A percentile compares a stretch with the other conserved stretches of the same genome.
Conservation (phyloP, 164 flowering plant species). For the Dillenia suffruticosa region DNA sequence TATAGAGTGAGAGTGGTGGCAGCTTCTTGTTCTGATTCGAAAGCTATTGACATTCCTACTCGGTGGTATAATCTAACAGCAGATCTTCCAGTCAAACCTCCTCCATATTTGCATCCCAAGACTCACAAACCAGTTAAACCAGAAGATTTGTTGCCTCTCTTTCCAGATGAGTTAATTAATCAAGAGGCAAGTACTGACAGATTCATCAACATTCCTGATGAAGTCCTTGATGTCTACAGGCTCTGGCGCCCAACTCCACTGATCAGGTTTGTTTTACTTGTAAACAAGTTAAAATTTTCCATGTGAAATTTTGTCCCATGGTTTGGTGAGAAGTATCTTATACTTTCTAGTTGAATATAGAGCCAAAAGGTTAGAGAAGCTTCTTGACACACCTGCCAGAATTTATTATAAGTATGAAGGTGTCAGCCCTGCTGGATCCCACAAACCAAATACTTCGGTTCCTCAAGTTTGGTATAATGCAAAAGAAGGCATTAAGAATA, state of each 20-base stretch:
- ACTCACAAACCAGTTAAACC: slow-evolving; percentile 63
- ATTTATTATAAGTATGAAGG: slow-evolving; percentile 98
- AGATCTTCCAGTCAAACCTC: slow-evolving; percentile 84
- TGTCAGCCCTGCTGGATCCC: slow-evolving; percentile 94
- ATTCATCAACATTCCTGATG: slow-evolving; percentile 82
- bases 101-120: slow-evolving; percentile 75
- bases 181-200: slow-evolving; percentile 69
- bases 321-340: slow-evolving; percentile 2
- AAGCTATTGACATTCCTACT: slow-evolving; percentile 46
- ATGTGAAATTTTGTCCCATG: neutral
- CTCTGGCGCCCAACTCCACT: slow-evolving; percentile 98
- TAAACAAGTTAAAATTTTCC: neutral
- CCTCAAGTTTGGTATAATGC: slow-evolving; percentile 96
- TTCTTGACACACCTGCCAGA: slow-evolving; percentile 88
- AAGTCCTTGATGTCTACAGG: slow-evolving; percentile 70
- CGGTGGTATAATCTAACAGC: slow-evolving; percentile 87
- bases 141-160: slow-evolving; percentile 75
- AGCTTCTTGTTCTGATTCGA: slow-evolving; percentile 10
- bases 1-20: slow-evolving; percentile 29
- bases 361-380: slow-evolving; percentile 93
- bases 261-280: slow-evolving; percentile 51
- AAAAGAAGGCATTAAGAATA: slow-evolving; percentile 69
- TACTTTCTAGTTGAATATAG: slow-evolving; percentile 30
- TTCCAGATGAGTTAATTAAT: slow-evolving; percentile 76
- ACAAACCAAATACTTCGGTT: slow-evolving; percentile 92